Conservation (phyloP, 2,329 filamentous ascomycete genomes). For the Alternaria panax region DNA sequence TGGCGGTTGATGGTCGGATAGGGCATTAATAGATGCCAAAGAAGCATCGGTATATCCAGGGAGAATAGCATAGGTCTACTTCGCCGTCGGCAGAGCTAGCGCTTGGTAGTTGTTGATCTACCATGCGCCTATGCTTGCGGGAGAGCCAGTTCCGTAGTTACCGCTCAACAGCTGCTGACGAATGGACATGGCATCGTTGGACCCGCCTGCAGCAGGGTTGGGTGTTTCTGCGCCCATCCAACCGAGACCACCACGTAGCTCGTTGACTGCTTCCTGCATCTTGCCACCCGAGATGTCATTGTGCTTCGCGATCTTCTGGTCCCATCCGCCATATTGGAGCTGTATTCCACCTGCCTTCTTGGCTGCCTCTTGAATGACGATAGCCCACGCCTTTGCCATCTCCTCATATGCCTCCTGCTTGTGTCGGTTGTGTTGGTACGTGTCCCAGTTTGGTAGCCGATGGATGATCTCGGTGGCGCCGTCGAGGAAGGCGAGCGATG, state of each 20-base stretch:
- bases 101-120: conserved; percentile 39
- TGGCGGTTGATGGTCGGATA: neutral
- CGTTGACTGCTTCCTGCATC: conserved; percentile 79
- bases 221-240: conserved; percentile 70
- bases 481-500: conserved; percentile 87
- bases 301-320: conserved; percentile 84
- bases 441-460: conserved; percentile 88
- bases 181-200: conserved; percentile 45
- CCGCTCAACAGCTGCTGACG: conserved; percentile 61
- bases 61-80: neutral
- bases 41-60: neutral
- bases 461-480: conserved; percentile 91
- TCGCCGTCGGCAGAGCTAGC: neutral
- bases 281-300: conserved; percentile 85
- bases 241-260: conserved; percentile 75
- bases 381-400: conserved; percentile 89
- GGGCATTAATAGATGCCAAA: neutral
- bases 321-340: conserved; percentile 90
- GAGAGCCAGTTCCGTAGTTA: conserved; percentile 62
- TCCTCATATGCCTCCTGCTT: conserved; percentile 97
- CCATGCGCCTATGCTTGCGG: conserved; percentile 65
- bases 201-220: conserved; percentile 27
- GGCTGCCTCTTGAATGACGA: conserved; percentile 88
- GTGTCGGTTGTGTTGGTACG: conserved; percentile 85
- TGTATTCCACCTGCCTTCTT: conserved; percentile 92